Conservation (phyloP, 208 protist species). For the Trypanosoma platydactyli region DNA sequence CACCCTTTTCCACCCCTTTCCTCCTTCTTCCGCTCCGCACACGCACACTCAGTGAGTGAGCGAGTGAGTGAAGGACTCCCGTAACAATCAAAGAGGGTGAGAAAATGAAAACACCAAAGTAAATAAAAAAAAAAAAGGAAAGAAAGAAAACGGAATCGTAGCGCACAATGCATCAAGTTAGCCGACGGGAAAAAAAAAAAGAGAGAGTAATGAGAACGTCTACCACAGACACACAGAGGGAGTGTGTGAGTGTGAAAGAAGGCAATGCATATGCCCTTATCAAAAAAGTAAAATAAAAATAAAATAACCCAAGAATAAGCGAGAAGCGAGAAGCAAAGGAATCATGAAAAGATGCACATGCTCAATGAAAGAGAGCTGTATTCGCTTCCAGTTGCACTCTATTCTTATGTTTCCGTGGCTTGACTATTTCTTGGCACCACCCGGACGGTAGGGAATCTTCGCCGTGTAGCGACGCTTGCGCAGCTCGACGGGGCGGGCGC, state of each 20-base stretch:
- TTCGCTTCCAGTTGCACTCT: conserved; percentile 2
- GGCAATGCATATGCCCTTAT: neutral
- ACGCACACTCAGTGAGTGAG: neutral
- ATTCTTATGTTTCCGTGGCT: neutral
- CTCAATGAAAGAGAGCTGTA: neutral
- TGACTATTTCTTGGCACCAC: conserved; percentile 20
- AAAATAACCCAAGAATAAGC: conserved; percentile 1
- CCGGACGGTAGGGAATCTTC: conserved; percentile 78
- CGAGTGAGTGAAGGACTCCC: no score
- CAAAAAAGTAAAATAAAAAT: conserved; percentile 12
- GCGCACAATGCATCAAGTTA: no score
- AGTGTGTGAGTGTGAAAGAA: no score
- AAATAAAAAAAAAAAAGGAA: conserved; percentile 10
- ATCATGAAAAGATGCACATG: no score
- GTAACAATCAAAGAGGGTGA: no score
- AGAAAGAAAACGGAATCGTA: neutral
- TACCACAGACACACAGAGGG: no score
- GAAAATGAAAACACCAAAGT: conserved; percentile 2
- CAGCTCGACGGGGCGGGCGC: conserved; percentile 73
- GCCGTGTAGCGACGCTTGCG: conserved; percentile 87
- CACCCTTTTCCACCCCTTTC: no score
- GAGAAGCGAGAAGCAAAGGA: neutral
- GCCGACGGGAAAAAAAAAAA: conserved; percentile 11
- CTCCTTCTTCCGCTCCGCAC: neutral
- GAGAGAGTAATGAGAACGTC: no score